These are phyloP conservation scores for Aspergillus terreus DNA, from an alignment of 2,329 filamentous ascomycete genomes.

Conservation along the genomic window DNA sequence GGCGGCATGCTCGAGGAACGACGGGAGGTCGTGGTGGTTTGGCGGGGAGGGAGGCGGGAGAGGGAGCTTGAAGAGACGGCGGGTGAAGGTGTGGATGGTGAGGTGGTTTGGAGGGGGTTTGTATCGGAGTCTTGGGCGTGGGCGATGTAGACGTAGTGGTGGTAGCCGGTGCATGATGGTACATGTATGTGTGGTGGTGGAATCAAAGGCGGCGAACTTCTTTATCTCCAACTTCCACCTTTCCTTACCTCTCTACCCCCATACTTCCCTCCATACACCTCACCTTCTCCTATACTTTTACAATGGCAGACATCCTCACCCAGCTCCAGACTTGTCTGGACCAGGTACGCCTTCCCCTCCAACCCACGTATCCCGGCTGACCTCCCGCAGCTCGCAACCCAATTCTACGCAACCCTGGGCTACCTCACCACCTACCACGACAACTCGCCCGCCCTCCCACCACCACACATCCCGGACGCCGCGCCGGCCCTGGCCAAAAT, in stretches of 20 bases:
- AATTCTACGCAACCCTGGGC: conserved; percentile 50
- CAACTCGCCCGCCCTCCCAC: conserved; percentile 36
- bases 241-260: background rate
- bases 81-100: conserved; percentile 24
- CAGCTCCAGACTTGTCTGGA: conserved; percentile 51
- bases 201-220: conserved; percentile 4
- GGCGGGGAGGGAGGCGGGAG: conserved; percentile 29
- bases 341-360: conserved; percentile 31
- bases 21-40: conserved; percentile 34
- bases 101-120: background rate
- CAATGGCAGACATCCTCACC: conserved; percentile 46
- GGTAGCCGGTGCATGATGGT: too few species aligned
- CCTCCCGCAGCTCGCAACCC: conserved; percentile 42
- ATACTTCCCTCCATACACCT: background rate
- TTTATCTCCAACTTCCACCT: conserved; percentile 8
- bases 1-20: conserved; percentile 40
- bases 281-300: background rate
- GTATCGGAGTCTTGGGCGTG: background rate
- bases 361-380: conserved; percentile 1
- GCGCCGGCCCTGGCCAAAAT: conserved; percentile 40
- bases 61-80: conserved; percentile 35
- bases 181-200: background rate
- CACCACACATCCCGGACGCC: conserved; percentile 27
- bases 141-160: too few species aligned
- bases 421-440: conserved; percentile 47